These are phyloP conservation scores for Lunasporangiospora selenospora DNA, from an alignment of 192 early-diverging fungal genomes.

Conservation along the genomic window DNA sequence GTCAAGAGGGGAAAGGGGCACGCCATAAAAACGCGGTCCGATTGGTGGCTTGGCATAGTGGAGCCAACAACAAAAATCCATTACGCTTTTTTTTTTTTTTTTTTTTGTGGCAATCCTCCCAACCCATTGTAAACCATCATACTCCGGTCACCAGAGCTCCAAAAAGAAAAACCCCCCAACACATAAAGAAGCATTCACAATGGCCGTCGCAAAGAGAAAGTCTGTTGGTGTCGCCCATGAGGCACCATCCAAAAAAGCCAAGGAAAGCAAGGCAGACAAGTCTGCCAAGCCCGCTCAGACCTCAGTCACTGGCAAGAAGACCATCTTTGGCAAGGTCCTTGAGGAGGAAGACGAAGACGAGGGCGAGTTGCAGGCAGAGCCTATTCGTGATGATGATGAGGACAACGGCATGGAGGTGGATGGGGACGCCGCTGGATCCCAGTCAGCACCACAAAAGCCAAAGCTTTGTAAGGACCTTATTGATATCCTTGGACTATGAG, in stretches of 20 bases:
- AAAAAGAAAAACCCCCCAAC: no score
- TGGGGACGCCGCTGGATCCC: neutral
- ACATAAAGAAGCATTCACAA: no score
- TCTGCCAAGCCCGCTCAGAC: neutral
- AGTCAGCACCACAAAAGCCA: conserved; percentile 31
- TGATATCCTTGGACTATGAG: neutral
- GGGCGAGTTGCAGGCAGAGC: conserved; percentile 33
- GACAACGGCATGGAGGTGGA: conserved; percentile 45
- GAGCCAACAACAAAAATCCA: no score
- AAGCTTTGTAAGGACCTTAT: conserved; percentile 21
- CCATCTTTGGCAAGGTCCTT: conserved; percentile 37
- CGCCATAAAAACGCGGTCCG: no score
- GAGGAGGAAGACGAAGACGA: conserved; percentile 39
- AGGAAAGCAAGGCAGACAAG: conserved; percentile 26
- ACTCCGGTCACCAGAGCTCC: no score
- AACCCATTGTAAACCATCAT: no score
- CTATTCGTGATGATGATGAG: conserved; percentile 45
- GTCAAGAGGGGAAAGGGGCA: no score
- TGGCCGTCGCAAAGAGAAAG: conserved; percentile 48
- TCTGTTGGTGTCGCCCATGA: conserved; percentile 34
- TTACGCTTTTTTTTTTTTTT: no score
- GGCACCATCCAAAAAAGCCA: conserved; percentile 43
- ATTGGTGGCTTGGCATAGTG: no score
- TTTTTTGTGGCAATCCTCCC: no score
- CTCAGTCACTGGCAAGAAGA: conserved; percentile 23